Evolutionary conservation across 805 yeast genomes (phyloP).

Genomic region (Saccharomycopsis amapae): DNA sequence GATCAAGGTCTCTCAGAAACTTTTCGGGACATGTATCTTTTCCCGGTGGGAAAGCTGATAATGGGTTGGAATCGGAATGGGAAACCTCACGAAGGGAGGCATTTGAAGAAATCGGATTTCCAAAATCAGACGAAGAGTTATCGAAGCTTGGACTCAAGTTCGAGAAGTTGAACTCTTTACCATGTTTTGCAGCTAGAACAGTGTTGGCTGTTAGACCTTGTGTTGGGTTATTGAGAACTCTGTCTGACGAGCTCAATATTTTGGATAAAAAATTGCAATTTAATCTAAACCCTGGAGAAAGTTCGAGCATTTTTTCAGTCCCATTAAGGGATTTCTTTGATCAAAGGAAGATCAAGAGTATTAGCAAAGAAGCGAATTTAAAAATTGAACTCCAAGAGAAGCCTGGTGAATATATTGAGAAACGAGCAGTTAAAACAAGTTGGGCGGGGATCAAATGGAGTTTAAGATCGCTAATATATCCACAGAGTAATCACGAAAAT

Average conservation of each 20-base stretch:
- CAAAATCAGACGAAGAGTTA: conserved; percentile 39
- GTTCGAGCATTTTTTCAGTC: conserved; percentile 60
- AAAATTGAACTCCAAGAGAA: conserved; percentile 4
- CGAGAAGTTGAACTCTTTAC: conserved; percentile 56
- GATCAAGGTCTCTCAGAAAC: conserved; percentile 59
- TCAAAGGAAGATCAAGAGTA: conserved; percentile 17
- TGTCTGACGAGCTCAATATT: conserved; percentile 23
- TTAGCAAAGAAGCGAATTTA: conserved; percentile 18
- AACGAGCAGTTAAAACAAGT: conserved; percentile 32
- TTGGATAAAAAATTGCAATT: conserved; percentile 32
- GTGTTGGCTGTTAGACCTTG: conserved; percentile 80
- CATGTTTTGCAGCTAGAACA: conserved; percentile 77
- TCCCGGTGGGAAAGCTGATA: conserved; percentile 92
- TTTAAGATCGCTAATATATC: conserved; percentile 54
- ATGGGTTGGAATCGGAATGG: conserved; percentile 56
- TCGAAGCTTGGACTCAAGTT: conserved; percentile 46
- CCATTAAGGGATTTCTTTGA: conserved; percentile 55
- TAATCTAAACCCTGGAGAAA: conserved; percentile 68
- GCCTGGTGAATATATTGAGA: conserved; percentile 29
- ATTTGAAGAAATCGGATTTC: conserved; percentile 79
- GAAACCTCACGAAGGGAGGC: conserved; percentile 77
- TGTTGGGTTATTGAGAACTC: conserved; percentile 49
- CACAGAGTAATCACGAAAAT: conserved; percentile 38
- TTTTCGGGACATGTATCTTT: conserved; percentile 89
- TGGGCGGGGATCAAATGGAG: conserved; percentile 77